Conservation (phyloP, 1,284 basidiomycete species). For the Sporisorium sorghi region DNA sequence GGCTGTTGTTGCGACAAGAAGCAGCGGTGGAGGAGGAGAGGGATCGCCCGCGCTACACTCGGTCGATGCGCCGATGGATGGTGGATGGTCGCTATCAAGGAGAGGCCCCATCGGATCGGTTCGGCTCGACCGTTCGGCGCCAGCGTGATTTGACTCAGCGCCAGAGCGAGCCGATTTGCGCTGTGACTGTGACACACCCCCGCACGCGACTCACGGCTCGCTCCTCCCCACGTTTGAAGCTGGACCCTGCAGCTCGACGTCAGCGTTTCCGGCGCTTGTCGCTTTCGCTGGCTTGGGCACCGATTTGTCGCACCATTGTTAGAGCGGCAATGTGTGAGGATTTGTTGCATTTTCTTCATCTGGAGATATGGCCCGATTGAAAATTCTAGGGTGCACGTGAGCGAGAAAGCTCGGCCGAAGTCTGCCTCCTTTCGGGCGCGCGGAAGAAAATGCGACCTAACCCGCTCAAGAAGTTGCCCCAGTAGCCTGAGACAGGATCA, state of each 20-base stretch:
- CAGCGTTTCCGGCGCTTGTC: background rate
- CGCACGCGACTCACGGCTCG: too few relatives aligned
- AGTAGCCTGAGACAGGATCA: background rate
- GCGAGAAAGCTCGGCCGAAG: background rate
- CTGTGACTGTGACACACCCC: too few relatives aligned
- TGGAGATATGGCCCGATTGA: background rate
- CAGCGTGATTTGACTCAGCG: too few relatives aligned
- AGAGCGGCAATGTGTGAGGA: background rate
- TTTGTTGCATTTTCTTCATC: background rate
- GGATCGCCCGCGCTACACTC: background rate
- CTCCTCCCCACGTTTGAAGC: background rate
- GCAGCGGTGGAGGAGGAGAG: background rate
- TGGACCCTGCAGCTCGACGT: constrained; percentile 47
- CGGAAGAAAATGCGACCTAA: background rate
- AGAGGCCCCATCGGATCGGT: too few relatives aligned
- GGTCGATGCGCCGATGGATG: background rate
- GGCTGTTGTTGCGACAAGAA: too few relatives aligned
- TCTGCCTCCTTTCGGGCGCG: background rate
- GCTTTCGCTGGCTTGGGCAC: constrained; percentile 15
- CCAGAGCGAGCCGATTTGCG: too few relatives aligned
- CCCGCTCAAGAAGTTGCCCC: background rate
- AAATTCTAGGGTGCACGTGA: background rate
- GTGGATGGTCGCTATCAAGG: background rate
- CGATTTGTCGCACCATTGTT: background rate
- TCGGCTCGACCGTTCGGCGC: too few relatives aligned